phyloP scores from a whole-genome alignment of 805 yeast species.

The Kazachstania bromeliacearum region DNA sequence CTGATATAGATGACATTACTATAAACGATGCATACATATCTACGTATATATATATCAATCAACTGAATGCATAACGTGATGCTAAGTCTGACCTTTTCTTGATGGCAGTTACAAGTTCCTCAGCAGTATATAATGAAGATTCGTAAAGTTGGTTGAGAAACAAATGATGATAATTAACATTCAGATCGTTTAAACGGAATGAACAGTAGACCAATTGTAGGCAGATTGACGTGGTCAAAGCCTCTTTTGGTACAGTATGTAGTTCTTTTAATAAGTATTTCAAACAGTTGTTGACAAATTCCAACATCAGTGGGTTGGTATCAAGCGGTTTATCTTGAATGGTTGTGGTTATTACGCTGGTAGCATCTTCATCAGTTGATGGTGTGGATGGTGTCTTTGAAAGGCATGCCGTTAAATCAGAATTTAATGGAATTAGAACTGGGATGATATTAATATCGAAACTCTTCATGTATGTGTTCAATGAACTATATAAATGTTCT shows the following conservation, averaged over 20 bases:
- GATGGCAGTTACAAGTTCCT: conserved; percentile 20
- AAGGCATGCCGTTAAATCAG: background rate
- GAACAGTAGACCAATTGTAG: conserved; percentile 83
- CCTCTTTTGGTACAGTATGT: background rate
- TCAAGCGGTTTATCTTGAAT: background rate
- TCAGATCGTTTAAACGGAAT: conserved; percentile 54
- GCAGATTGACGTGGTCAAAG: conserved; percentile 53
- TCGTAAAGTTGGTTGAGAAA: conserved; percentile 25
- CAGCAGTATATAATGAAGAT: conserved; percentile 14
- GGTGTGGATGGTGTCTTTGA: background rate
- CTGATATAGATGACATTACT: too few species aligned
- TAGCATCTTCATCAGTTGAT: background rate
- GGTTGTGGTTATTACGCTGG: background rate
- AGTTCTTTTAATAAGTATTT: conserved; percentile 23
- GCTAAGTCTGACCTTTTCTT: conserved; percentile 28
- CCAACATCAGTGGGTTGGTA: conserved; percentile 27
- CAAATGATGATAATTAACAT: conserved; percentile 24
- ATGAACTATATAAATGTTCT: conserved; percentile 40
- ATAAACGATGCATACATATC: too few species aligned
- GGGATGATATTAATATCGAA: conserved; percentile 9
- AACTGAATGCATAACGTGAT: conserved; percentile 20
- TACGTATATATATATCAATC: too few species aligned
- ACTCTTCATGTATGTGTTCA: conserved; percentile 18
- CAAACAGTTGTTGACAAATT: conserved; percentile 28
- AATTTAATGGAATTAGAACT: conserved; percentile 10